These are phyloP conservation scores for Coemansia sp. DNA, from an alignment of 192 early-diverging fungal genomes.

Conservation along the genomic window DNA sequence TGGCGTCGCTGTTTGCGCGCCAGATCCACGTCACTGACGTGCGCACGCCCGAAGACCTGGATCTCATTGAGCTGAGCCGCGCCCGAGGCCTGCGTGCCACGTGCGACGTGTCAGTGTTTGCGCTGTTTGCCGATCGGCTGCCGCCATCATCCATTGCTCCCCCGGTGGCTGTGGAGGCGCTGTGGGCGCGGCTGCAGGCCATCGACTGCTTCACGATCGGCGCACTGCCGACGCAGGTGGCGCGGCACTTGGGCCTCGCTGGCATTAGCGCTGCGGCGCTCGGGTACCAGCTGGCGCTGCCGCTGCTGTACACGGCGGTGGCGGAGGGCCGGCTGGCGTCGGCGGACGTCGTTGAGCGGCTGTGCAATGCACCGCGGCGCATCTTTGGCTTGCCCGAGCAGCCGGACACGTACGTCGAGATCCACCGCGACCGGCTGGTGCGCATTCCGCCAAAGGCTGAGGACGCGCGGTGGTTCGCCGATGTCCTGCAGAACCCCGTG, in stretches of 20 bases:
- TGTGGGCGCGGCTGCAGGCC: slow-evolving; percentile 79
- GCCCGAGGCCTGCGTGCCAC: slow-evolving; percentile 85
- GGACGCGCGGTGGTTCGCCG: slow-evolving; percentile 48
- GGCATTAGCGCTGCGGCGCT: slow-evolving; percentile 28
- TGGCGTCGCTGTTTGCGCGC: slow-evolving; percentile 83
- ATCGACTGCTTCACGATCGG: slow-evolving; percentile 96
- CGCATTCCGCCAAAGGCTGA: slow-evolving; percentile 42
- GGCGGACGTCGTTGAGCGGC: slow-evolving; percentile 72
- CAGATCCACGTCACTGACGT: slow-evolving; percentile 92
- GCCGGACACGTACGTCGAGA: slow-evolving; percentile 92
- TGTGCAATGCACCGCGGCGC: slow-evolving; percentile 84
- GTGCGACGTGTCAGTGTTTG: slow-evolving; percentile 91
- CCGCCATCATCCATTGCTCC: too few relatives aligned
- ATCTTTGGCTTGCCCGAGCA: slow-evolving; percentile 96
- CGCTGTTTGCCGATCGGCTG: slow-evolving; percentile 68
- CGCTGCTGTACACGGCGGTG: slow-evolving; percentile 84
- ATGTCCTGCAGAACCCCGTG: slow-evolving; percentile 61
- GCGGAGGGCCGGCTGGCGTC: slow-evolving; percentile 76
- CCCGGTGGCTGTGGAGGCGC: slow-evolving; percentile 34
- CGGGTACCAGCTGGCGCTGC: slow-evolving; percentile 48
- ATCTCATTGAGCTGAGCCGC: slow-evolving; percentile 84
- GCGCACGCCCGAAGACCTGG: slow-evolving; percentile 76
- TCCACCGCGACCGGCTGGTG: slow-evolving; percentile 81
- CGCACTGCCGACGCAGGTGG: slow-evolving; percentile 65
- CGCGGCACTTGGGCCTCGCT: slow-evolving; percentile 16